A percentile compares a stretch with the other conserved stretches of the same genome.
Conservation (phyloP, 2,329 filamentous ascomycete genomes). For the Fusarium chuoi region DNA sequence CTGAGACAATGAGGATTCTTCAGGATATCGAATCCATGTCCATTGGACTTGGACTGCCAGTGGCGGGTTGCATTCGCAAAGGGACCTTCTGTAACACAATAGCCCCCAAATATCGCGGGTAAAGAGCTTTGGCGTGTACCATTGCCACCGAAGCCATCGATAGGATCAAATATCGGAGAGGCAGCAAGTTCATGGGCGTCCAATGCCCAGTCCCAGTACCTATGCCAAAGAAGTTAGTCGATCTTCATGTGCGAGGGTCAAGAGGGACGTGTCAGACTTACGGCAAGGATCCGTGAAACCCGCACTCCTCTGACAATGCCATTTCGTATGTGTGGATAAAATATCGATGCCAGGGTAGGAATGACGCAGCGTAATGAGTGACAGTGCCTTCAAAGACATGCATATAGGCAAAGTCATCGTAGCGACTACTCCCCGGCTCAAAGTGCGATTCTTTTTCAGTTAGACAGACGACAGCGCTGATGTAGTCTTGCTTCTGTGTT, state of each 20-base stretch:
- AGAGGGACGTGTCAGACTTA: neutral
- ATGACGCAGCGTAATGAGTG: neutral
- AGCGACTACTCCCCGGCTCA: neutral
- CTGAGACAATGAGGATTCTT: neutral
- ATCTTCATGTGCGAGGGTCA: accelerated
- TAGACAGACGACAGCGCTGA: neutral
- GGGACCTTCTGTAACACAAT: neutral
- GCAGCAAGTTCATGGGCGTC: neutral
- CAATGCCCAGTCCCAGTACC: neutral
- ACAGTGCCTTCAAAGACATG: neutral
- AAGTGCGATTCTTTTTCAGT: neutral
- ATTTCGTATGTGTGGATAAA: neutral
- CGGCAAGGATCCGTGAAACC: neutral
- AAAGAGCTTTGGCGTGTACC: neutral
- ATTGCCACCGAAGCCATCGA: neutral
- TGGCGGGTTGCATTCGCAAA: neutral
- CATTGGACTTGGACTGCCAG: neutral
- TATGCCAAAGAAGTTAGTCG: neutral
- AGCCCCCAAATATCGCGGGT: neutral
- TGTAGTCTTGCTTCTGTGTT: neutral
- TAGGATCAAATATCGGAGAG: neutral
- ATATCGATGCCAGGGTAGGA: neutral
- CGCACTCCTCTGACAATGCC: neutral
- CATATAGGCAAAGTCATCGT: neutral
- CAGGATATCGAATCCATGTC: neutral